Evolutionary conservation across 768 basidiomycete species (phyloP).

Genomic region (Mycena crocata): DNA sequence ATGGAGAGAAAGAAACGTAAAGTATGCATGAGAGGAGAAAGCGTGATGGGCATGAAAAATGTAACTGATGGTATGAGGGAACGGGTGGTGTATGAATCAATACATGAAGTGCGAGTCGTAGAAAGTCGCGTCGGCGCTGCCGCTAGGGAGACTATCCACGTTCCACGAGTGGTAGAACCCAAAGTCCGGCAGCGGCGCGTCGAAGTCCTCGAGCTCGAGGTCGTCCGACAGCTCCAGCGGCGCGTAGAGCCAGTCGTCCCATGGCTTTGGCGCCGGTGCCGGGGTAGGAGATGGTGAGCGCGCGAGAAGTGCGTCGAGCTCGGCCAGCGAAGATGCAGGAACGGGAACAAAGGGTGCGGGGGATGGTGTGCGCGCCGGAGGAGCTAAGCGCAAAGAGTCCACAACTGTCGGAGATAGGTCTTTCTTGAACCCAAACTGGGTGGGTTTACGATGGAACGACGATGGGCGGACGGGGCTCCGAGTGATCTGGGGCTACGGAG

Average conservation of each 20-base stretch:
- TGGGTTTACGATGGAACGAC: neutral
- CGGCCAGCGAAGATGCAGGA: neutral
- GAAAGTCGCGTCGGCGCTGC: neutral
- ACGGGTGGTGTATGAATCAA: neutral
- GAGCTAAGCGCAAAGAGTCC: neutral
- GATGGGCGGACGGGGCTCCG: neutral
- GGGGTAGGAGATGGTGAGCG: neutral
- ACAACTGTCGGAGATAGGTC: slow-evolving; percentile 11
- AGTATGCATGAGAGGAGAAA: too few relatives aligned
- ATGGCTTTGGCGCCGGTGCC: neutral
- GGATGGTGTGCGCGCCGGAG: neutral
- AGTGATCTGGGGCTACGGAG: slow-evolving; percentile 1
- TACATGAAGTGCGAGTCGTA: neutral
- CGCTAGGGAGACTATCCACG: neutral
- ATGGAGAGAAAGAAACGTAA: too few relatives aligned
- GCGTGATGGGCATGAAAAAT: too few relatives aligned
- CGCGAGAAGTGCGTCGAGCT: neutral
- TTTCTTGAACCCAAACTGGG: slow-evolving; percentile 25
- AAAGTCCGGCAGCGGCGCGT: slow-evolving; percentile 1
- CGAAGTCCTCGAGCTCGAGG: neutral
- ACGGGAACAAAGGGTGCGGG: neutral
- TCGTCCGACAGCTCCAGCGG: slow-evolving; percentile 14
- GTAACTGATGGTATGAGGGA: neutral
- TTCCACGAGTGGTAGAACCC: slow-evolving; percentile 13
- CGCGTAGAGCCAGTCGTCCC: slow-evolving; percentile 17